Evolutionary conservation across 1,284 basidiomycete genomes (phyloP).

Genomic region (Coniophora puteana): DNA sequence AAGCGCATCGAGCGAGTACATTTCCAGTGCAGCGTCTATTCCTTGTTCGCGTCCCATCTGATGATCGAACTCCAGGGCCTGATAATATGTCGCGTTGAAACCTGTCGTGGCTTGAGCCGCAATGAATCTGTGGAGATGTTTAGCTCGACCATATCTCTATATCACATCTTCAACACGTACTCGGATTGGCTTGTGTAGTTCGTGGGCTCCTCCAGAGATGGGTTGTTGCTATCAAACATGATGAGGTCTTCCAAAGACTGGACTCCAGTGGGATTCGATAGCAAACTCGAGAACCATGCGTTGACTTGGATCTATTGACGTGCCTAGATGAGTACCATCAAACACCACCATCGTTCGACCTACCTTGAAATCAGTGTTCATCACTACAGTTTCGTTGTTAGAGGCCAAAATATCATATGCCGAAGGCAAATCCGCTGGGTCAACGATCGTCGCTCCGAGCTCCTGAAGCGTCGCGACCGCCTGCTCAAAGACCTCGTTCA

Average conservation of each 20-base stretch:
- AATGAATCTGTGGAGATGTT: conserved; percentile 36
- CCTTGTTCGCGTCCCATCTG: conserved; percentile 52
- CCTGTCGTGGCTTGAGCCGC: conserved; percentile 44
- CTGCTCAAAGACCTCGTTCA: conserved; percentile 45
- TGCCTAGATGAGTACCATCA: not conserved
- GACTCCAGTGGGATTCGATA: conserved; percentile 50
- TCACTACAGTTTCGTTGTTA: conserved; percentile 51
- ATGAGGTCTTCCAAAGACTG: conserved; percentile 52
- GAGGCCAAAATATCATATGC: conserved; percentile 47
- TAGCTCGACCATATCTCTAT: not conserved
- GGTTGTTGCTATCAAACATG: conserved; percentile 47
- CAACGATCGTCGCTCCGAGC: conserved; percentile 58
- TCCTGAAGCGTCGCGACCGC: conserved; percentile 42
- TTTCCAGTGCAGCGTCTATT: conserved; percentile 53
- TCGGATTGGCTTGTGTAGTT: conserved; percentile 45
- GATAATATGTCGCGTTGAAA: conserved; percentile 43
- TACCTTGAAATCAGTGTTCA: conserved; percentile 57
- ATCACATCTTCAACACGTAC: conserved; percentile 23
- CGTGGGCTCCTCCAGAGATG: conserved; percentile 44
- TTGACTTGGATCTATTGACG: conserved; percentile 45
- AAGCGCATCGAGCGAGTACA: conserved; percentile 52
- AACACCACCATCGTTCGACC: not conserved
- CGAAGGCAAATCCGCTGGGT: conserved; percentile 58
- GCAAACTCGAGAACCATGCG: conserved; percentile 39
- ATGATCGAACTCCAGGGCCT: conserved; percentile 45